Percentiles rank a stretch among this genome's conserved stretches.
Evolutionary conservation across 2,329 filamentous ascomycete genomes (phyloP).

Genomic region (Purpureocillium lavendulum): DNA sequence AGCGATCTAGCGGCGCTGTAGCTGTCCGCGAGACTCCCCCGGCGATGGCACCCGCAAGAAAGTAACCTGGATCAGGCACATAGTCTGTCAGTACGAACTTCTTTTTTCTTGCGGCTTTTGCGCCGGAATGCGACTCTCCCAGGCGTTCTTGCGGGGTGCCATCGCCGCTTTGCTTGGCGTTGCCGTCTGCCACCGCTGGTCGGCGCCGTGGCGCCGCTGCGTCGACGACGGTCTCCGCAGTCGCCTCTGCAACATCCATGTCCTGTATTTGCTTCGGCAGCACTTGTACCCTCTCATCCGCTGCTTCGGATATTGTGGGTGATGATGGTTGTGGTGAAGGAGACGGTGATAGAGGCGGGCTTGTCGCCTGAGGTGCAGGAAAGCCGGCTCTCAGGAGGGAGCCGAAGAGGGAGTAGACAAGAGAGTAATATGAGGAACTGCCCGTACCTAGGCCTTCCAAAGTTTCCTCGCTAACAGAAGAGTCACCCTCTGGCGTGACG

Average conservation of each 20-base stretch:
- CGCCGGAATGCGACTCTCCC: slow-evolving; percentile 23
- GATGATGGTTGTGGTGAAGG: slow-evolving; percentile 5
- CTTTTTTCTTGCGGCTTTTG: slow-evolving; percentile 25
- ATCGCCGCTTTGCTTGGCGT: slow-evolving; percentile 20
- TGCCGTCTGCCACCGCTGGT: slow-evolving; percentile 12
- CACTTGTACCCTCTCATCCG: neutral
- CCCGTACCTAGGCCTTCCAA: slow-evolving; percentile 91
- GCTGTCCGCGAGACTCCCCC: slow-evolving; percentile 92
- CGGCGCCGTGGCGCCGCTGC: slow-evolving; percentile 14
- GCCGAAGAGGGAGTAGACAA: slow-evolving; percentile 68
- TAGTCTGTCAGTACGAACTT: slow-evolving; percentile 54
- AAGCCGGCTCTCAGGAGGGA: slow-evolving; percentile 62
- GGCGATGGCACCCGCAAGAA: slow-evolving; percentile 88
- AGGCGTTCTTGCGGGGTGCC: slow-evolving; percentile 22
- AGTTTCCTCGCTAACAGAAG: slow-evolving; percentile 81
- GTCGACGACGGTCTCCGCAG: slow-evolving; percentile 13
- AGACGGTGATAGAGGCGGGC: slow-evolving; percentile 6
- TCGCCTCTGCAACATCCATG: slow-evolving; percentile 7
- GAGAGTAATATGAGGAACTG: slow-evolving; percentile 38
- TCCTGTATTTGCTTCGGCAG: slow-evolving; percentile 6
- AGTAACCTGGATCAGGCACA: slow-evolving; percentile 91
- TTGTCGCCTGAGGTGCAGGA: slow-evolving; percentile 28
- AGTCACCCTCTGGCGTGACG: slow-evolving; percentile 89
- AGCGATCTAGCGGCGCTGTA: slow-evolving; percentile 89
- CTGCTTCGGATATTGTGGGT: slow-evolving; percentile 9